Percentiles rank a stretch among this genome's conserved stretches.
phyloP scores from a whole-genome alignment of 1,139 yeast genomes.

The Sugiyamaella grinbergsii region DNA sequence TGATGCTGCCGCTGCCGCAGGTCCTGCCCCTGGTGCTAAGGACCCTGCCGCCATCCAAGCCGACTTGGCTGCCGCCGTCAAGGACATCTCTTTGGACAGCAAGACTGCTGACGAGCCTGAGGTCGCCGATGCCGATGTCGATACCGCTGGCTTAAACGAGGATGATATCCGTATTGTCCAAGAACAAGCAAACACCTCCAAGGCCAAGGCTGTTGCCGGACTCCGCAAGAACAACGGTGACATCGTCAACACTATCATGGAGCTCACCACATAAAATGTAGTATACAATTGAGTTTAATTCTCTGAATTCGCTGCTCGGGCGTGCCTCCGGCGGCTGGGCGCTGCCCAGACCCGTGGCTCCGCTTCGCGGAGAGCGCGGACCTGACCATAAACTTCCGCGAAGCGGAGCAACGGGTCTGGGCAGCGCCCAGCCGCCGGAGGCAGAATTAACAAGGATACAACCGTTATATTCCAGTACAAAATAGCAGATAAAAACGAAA shows the following conservation, averaged over 20 bases:
- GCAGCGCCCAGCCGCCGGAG: slow-evolving; percentile 5
- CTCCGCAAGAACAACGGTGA: slow-evolving; percentile 88
- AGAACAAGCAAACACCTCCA: slow-evolving; percentile 87
- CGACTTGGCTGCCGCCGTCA: slow-evolving; percentile 82
- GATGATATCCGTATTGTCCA: slow-evolving; percentile 80
- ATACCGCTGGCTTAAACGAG: slow-evolving; percentile 74
- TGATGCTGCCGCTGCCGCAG: slow-evolving; percentile 35
- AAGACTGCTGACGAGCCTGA: slow-evolving; percentile 36
- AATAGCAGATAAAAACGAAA: neutral
- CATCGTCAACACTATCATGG: slow-evolving; percentile 95
- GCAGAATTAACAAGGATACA: neutral
- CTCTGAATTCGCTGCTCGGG: neutral
- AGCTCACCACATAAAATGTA: slow-evolving; percentile 48
- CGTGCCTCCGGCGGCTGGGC: slow-evolving; percentile 14
- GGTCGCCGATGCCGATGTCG: slow-evolving; percentile 59
- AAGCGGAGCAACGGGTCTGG: slow-evolving; percentile 25
- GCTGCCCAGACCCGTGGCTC: slow-evolving; percentile 11
- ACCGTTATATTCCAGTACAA: slow-evolving; percentile 1
- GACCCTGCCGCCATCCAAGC: slow-evolving; percentile 85
- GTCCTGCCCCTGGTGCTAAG: slow-evolving; percentile 50
- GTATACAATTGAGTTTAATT: neutral
- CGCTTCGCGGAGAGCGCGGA: slow-evolving; percentile 78
- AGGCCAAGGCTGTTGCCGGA: slow-evolving; percentile 89
- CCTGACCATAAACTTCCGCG: slow-evolving; percentile 75
- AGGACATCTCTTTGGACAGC: slow-evolving; percentile 43